A percentile compares a stretch with the other conserved stretches of the same genome.
phyloP scores from a whole-genome alignment of 768 basidiomycete genomes.

The Russula abietina region DNA sequence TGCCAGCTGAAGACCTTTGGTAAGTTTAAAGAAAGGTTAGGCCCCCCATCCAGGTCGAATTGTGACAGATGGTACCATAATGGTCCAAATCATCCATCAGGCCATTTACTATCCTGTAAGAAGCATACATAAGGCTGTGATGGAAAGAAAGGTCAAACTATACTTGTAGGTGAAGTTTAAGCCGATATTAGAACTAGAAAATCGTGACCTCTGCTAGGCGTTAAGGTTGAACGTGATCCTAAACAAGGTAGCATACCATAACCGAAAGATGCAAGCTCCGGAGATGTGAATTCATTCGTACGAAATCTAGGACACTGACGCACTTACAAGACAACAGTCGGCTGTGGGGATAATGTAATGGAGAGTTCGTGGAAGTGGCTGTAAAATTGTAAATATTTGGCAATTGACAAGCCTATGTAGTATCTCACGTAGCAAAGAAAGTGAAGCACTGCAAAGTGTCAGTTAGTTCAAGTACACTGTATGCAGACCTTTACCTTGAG shows the following conservation, averaged over 20 bases:
- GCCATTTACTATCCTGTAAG: slow-evolving; percentile 66
- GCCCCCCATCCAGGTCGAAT: not conserved
- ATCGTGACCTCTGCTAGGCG: slow-evolving; percentile 43
- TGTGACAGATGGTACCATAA: slow-evolving; percentile 49
- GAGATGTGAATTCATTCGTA: slow-evolving; percentile 5
- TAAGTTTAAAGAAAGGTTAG: not conserved
- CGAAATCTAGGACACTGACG: not conserved
- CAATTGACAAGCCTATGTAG: not conserved
- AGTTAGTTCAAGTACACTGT: slow-evolving; percentile 5
- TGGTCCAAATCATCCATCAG: slow-evolving; percentile 54
- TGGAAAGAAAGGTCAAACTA: not conserved
- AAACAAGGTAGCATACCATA: not conserved
- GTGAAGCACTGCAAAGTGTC: slow-evolving; percentile 56
- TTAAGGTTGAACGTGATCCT: not conserved
- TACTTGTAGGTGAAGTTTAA: slow-evolving; percentile 78
- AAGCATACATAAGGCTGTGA: not conserved
- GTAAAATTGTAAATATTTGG: not conserved
- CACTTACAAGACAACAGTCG: slow-evolving; percentile 74
- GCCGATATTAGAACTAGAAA: slow-evolving; percentile 53
- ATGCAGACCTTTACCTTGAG: slow-evolving; percentile 49
- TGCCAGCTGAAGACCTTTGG: slow-evolving; percentile 81
- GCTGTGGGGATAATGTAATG: slow-evolving; percentile 66
- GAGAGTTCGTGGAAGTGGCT: slow-evolving; percentile 81
- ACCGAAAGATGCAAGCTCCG: slow-evolving; percentile 68
- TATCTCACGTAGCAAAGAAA: slow-evolving; percentile 80